Base-by-base conservation (phyloP, 1,284 basidiomycete genomes). In the Ceratobasidium sp. region DNA sequence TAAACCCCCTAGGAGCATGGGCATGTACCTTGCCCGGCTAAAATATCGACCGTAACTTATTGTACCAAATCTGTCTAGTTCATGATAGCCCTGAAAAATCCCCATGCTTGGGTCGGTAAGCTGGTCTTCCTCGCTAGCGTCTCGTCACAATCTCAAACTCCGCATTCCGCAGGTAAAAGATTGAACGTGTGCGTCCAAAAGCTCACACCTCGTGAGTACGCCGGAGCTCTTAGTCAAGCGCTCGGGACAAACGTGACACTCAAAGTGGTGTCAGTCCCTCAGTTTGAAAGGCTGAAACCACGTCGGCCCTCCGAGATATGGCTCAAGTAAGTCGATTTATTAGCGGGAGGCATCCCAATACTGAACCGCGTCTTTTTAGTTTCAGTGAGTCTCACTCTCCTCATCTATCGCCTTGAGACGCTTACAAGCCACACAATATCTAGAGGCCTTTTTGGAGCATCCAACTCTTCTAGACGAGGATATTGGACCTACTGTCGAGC, bases 281-380 rank as follows among this genome's bases (percentile, higher is more conserved):
- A 42, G 1, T 57, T 57, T 29, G 55, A 57, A 15, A 38, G 35
- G 2, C 4, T 57, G 17, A 17, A 29, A 8, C 22, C 55, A 13
- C 38, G 43, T 38, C 22, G 40, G 12, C 55, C 55, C 7, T 5
- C 22, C 22, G 55, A 57, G 10, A 10, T 57, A 25, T 57, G 55
- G 55, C 55, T 57, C 20, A 57, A 57, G 35, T 57, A 22, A 57
- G 55, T 57, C 12, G 10, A n/a, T n/a, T 42, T 57, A 38, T 29
- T 22, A 3, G 12, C 6, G 29, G 22, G 7, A 4, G 22, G 12
- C 22, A 27, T 29, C 7, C 3, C 25, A n/a, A n/a, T n/a, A n/a
- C 47, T 50, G 15, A 50, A n/a, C n/a, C 25, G 22, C 7, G n/a
- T 22, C 22, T 5, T 7, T 22, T n/a, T 29, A 50, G 47, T 22